These are phyloP conservation scores for Coelastrella sp. DNA, from an alignment of 139 green algal species.

Conservation along the genomic window DNA sequence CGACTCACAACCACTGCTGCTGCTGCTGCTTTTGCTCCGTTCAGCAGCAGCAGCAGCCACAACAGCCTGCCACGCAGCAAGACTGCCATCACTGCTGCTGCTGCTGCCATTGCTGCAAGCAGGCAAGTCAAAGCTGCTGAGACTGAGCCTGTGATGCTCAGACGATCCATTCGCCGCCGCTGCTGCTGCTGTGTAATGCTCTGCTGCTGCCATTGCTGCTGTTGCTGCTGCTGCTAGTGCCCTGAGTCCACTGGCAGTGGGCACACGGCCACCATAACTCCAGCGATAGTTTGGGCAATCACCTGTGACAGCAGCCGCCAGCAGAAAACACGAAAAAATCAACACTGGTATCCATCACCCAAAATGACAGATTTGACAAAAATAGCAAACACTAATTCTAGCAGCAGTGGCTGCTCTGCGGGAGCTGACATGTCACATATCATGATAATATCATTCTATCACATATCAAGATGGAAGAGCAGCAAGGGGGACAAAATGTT, in stretches of 20 bases:
- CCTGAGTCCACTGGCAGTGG: conserved; percentile 42
- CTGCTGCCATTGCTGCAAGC: background rate
- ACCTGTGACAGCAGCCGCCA: background rate
- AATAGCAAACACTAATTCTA: too few relatives aligned
- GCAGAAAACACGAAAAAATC: background rate
- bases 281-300: conserved; percentile 78
- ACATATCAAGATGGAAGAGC: too few relatives aligned
- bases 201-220: conserved; percentile 16
- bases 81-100: conserved; percentile 5
- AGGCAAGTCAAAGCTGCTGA: conserved; percentile 2
- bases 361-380: too few relatives aligned
- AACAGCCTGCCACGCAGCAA: conserved; percentile 8
- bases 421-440: too few relatives aligned
- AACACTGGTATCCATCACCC: too few relatives aligned
- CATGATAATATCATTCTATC: too few relatives aligned
- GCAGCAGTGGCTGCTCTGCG: too few relatives aligned
- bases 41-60: conserved; percentile 26
- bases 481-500: too few relatives aligned
- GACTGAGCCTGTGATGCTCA: background rate
- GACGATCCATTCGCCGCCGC: background rate
- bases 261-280: conserved; percentile 51
- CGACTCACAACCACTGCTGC: background rate
- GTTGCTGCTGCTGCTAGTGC: background rate
- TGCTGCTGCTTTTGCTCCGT: background rate
- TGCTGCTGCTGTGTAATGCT: background rate